Conservation (phyloP, 257 asterid species). For the Ophiorrhiza pumila region DNA sequence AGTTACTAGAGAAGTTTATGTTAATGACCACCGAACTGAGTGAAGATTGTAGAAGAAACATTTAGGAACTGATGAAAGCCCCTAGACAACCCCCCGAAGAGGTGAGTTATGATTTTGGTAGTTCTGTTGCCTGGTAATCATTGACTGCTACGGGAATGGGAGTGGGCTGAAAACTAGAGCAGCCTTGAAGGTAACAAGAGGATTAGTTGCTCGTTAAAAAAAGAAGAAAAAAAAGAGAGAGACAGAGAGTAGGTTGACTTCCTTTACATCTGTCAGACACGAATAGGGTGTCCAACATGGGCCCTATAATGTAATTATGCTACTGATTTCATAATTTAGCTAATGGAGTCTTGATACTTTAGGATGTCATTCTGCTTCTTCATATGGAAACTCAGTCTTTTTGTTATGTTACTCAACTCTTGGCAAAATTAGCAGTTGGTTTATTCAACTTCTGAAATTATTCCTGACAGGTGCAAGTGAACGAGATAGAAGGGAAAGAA, state of each 20-base stretch:
- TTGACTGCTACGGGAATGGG: background rate
- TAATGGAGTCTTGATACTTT: background rate
- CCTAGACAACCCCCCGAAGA: background rate
- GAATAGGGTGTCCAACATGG: background rate
- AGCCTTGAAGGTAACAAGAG: background rate
- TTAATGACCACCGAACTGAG: background rate
- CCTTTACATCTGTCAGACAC: background rate
- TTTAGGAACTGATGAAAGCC: background rate
- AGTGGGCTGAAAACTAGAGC: no score
- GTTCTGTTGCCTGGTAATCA: background rate
- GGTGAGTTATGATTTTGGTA: background rate
- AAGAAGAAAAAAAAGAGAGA: no score
- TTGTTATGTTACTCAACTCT: background rate
- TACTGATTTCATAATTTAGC: background rate
- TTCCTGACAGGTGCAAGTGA: constrained; percentile 44
- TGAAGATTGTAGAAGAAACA: background rate
- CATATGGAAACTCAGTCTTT: background rate
- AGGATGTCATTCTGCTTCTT: background rate
- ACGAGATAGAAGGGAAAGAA: constrained; percentile 59
- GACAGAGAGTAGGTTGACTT: no score
- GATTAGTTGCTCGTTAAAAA: no score
- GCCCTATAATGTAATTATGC: background rate
- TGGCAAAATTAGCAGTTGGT: background rate
- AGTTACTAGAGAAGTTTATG: background rate
- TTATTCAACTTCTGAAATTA: constrained; percentile 1